Base-by-base conservation (phyloP, 306 rosid species). In the Senna siamea region DNA sequence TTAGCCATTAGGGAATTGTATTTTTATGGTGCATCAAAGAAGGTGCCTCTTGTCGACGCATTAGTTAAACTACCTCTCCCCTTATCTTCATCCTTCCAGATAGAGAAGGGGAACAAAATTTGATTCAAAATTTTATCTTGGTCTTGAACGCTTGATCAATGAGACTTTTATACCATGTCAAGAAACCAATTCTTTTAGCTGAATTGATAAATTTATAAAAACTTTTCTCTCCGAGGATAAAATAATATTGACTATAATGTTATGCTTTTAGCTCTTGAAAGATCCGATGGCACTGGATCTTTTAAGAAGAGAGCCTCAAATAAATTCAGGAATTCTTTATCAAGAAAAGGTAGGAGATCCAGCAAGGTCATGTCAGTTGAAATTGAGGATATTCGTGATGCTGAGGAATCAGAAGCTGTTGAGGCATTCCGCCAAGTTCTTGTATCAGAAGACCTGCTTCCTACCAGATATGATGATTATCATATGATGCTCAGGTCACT, bases 391-490 rank as follows among this genome's bases (percentile, higher is more conserved):
- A 70, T 81, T 38, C 93, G 82, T 5, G 88, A 88, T 57, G 84
- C 84, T 1, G 92, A 81, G 58, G 98, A 94, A 73, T 48, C 74
- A 15, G 81, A 79, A 74, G 84, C 85, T 9, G 97, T 94, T 43
- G 93, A 94, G 20, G 77, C 86, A 30, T 83, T 94, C 75, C 97
- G 95, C 37, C 96, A 89, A 82, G 81, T 85, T 47, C 91, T 94
- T 58, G 54, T 89, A 7, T 80, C 84, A 80, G 98, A 91, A 17
- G 95, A 89, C 51, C 83, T 91, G 38, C 87, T 94, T 55, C 97
- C 94, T 59, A 43, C 85, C 14, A 88, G 88, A 85, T 94, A 94
- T 64, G 95, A 94, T 84, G 98, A 94, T 72, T 92, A 88, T 85
- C 98, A 94, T 72, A 86, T 53, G 86, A 43, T 94, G 84, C 94